phyloP scores from a whole-genome alignment of 2,329 filamentous ascomycete genomes.

The Penicillium sp. region DNA sequence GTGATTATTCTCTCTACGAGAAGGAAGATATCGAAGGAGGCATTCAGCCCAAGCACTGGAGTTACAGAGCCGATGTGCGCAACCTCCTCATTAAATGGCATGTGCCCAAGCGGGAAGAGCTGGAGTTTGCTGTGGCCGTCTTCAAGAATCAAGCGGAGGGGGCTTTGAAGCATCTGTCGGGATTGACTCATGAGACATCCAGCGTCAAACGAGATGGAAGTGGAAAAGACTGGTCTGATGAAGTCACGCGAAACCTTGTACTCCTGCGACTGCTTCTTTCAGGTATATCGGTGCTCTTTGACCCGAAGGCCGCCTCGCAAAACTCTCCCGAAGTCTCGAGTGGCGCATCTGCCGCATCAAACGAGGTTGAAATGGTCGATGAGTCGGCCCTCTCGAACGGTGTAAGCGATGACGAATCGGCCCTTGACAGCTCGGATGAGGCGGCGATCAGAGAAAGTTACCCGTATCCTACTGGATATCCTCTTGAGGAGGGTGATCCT shows the following conservation, averaged over 20 bases:
- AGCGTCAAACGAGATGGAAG: constrained; percentile 87
- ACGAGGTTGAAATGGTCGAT: constrained; percentile 48
- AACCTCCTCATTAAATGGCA: constrained; percentile 90
- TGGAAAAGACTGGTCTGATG: constrained; percentile 98
- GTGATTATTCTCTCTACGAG: constrained; percentile 86
- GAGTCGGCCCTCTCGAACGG: constrained; percentile 34
- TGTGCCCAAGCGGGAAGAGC: constrained; percentile 72
- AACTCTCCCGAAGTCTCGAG: constrained; percentile 40
- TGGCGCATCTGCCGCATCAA: constrained; percentile 37
- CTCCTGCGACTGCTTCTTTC: constrained; percentile 86
- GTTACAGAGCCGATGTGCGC: constrained; percentile 68
- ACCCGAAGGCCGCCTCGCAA: constrained; percentile 68
- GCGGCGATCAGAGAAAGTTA: constrained; percentile 74
- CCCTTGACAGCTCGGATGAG: constrained; percentile 58
- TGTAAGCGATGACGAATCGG: constrained; percentile 40
- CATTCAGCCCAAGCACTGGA: constrained; percentile 79
- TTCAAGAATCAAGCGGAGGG: constrained; percentile 80
- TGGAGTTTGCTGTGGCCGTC: constrained; percentile 83
- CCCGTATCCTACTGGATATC: constrained; percentile 83
- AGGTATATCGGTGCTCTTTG: constrained; percentile 85
- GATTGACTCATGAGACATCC: constrained; percentile 77
- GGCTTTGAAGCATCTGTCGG: constrained; percentile 70
- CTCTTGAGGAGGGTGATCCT: constrained; percentile 62
- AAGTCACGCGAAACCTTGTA: constrained; percentile 85
- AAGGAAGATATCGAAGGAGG: constrained; percentile 69